phyloP scores from a whole-genome alignment of 1,139 yeast genomes.

The Sugiyamaella grinbergsii region DNA sequence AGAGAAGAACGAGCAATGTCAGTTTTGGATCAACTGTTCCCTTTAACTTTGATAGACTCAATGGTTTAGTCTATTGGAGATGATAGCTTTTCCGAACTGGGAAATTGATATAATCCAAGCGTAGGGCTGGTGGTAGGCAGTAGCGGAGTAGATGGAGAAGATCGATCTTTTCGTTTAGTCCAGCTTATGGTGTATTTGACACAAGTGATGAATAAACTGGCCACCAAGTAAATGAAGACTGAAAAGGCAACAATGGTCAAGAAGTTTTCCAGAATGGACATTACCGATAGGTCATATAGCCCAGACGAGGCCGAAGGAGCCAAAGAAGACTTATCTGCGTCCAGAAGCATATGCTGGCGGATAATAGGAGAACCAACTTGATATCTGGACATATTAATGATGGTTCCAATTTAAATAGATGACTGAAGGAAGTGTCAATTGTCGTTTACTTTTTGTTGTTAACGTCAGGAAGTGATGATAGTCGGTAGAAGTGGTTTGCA shows the following conservation, averaged over 20 bases:
- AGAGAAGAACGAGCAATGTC: not conserved
- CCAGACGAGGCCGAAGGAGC: not conserved
- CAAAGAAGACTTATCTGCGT: conserved; percentile 18
- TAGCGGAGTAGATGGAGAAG: conserved; percentile 16
- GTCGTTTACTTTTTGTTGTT: too few relatives aligned
- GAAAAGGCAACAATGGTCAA: conserved; percentile 12
- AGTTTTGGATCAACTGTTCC: too few relatives aligned
- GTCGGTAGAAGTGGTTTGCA: too few relatives aligned
- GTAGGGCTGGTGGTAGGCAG: conserved; percentile 17
- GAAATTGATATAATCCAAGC: conserved; percentile 14
- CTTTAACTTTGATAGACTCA: too few relatives aligned
- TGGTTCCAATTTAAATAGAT: too few relatives aligned
- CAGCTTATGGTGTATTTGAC: conserved; percentile 16
- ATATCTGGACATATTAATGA: conserved; percentile 21
- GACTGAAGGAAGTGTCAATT: too few relatives aligned
- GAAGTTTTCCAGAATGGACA: conserved; percentile 8
- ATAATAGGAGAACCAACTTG: conserved; percentile 22
- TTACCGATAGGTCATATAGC: conserved; percentile 3
- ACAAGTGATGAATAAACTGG: conserved; percentile 2
- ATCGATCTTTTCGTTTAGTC: conserved; percentile 11
- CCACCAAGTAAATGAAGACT: conserved; percentile 12
- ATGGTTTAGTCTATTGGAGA: conserved; percentile 9
- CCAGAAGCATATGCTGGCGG: conserved; percentile 25
- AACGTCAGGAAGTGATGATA: too few relatives aligned
- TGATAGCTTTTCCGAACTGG: conserved; percentile 9